These are phyloP conservation scores for Pisolithus thermaeus DNA, from an alignment of 1,284 basidiomycete species.

Conservation along the genomic window DNA sequence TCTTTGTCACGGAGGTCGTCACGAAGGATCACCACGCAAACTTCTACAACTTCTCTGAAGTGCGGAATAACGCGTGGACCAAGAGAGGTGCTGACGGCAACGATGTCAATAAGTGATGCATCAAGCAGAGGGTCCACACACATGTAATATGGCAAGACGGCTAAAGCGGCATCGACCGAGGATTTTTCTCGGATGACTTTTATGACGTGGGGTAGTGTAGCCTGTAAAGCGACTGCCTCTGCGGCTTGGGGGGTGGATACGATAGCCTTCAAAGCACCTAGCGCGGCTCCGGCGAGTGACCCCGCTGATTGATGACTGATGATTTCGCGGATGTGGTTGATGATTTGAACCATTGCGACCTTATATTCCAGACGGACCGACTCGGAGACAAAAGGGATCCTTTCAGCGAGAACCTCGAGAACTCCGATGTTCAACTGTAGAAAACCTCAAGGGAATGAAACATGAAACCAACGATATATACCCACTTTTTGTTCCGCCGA, in stretches of 20 bases:
- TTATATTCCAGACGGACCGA: constrained; percentile 51
- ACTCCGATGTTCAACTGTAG: constrained; percentile 55
- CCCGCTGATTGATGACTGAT: constrained; percentile 39
- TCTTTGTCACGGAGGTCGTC: constrained; percentile 33
- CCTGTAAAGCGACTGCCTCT: constrained; percentile 63
- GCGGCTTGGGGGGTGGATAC: constrained; percentile 50
- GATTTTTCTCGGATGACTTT: constrained; percentile 37
- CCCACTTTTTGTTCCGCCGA: constrained; percentile 45
- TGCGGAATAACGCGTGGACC: constrained; percentile 83
- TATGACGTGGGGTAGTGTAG: constrained; percentile 55
- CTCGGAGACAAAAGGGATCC: constrained; percentile 58
- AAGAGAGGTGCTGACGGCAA: constrained; percentile 54
- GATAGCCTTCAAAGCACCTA: constrained; percentile 56
- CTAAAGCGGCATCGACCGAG: constrained; percentile 39
- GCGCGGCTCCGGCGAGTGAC: constrained; percentile 38
- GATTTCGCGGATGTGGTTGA: constrained; percentile 43
- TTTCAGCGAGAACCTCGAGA: constrained; percentile 60
- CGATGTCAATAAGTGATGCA: constrained; percentile 9
- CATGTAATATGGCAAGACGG: constrained; percentile 57
- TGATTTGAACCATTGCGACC: constrained; percentile 45
- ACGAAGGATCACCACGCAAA: constrained; percentile 48
- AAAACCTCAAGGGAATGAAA: background rate
- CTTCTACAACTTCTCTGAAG: constrained; percentile 66
- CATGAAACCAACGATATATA: constrained; percentile 1
- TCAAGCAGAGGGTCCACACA: constrained; percentile 27